A percentile compares a stretch with the other conserved stretches of the same genome.
Evolutionary conservation across 2,329 filamentous ascomycete species (phyloP).

Genomic region (Grosmannia clavigera): DNA sequence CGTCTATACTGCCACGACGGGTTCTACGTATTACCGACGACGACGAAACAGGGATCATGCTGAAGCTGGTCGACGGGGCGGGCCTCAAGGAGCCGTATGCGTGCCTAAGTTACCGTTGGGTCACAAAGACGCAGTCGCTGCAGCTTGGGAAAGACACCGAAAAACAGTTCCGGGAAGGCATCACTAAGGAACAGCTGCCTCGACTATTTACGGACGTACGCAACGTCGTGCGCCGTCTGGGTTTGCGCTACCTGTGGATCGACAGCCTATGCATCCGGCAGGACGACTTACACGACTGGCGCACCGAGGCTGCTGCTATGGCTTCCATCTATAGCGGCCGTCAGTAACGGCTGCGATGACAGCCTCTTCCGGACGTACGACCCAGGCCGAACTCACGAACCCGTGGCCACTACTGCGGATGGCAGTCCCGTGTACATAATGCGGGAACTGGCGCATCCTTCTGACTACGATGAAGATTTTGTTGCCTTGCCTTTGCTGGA

Average conservation of each 20-base stretch:
- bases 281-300: not conserved
- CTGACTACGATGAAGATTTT: too few species aligned
- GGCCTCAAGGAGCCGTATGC: not conserved
- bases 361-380: not conserved
- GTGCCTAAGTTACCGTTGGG: not conserved
- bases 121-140: not conserved
- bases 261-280: not conserved
- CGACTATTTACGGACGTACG: not conserved
- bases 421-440: not conserved
- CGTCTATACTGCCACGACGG: too few species aligned
- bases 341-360: not conserved
- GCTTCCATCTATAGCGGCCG: not conserved
- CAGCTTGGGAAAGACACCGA: not conserved
- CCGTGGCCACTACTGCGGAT: not conserved
- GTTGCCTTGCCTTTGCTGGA: not conserved
- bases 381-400: not conserved
- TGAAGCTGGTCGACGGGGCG: too few species aligned
- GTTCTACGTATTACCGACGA: too few species aligned
- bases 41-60: too few species aligned
- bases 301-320: not conserved
- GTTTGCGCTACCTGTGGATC: not conserved
- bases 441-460: not conserved
- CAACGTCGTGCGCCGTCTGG: not conserved
- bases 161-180: not conserved
- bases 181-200: not conserved